A percentile compares a stretch with the other conserved stretches of the same genome.
Conservation (phyloP, 2,329 filamentous ascomycete genomes). For the Xylaria sp. region DNA sequence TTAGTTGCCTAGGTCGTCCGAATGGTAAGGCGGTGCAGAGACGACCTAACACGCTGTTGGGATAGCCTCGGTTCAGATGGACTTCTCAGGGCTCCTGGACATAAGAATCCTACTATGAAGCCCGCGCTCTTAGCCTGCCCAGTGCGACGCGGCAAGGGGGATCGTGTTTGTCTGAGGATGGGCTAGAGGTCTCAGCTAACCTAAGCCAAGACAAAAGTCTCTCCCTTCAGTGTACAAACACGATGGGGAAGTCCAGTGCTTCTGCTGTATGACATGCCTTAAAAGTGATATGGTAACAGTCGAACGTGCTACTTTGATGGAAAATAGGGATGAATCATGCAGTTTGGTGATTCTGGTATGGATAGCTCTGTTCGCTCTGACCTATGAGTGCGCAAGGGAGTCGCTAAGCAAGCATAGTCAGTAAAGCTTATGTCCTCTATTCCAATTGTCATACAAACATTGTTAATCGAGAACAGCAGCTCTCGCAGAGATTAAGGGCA, state of each 20-base stretch:
- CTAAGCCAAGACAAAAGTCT: neutral
- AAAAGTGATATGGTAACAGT: neutral
- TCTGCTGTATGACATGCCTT: constrained; percentile 6
- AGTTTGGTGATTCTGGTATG: neutral
- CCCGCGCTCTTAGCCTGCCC: neutral
- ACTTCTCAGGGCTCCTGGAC: constrained; percentile 3
- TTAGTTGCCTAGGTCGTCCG: neutral
- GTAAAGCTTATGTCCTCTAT: too few relatives aligned
- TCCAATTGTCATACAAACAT: neutral
- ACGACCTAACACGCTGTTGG: neutral
- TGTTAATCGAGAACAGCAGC: neutral
- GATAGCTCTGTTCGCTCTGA: neutral
- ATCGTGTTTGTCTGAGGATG: neutral
- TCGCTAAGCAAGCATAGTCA: neutral
- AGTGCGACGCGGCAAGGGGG: neutral
- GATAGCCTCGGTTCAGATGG: constrained; percentile 3
- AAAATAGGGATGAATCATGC: neutral
- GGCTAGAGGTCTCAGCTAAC: constrained; percentile 8
- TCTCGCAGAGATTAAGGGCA: neutral
- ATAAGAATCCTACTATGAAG: constrained; percentile 15
- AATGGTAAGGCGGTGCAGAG: neutral
- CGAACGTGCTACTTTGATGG: neutral
- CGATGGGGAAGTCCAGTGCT: neutral
- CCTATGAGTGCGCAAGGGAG: neutral
- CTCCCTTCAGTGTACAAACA: neutral